A percentile compares a stretch with the other conserved stretches of the same genome.
Conservation (phyloP, 2,329 filamentous ascomycete genomes). For the Periglandula ipomoeae region DNA sequence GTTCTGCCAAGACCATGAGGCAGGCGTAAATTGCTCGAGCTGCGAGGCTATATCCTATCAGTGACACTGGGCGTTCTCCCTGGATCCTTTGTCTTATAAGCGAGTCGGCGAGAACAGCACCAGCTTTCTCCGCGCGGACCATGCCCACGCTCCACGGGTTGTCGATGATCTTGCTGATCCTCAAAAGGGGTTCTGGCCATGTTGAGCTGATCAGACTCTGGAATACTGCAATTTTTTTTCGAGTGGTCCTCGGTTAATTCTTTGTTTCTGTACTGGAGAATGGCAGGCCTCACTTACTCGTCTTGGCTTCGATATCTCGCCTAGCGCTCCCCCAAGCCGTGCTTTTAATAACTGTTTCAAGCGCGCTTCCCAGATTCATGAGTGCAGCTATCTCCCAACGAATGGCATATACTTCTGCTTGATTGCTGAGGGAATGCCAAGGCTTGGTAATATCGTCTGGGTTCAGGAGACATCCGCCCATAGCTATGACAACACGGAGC, state of each 20-base stretch:
- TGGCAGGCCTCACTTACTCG: slow-evolving; percentile 32
- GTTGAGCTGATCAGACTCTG: slow-evolving; percentile 46
- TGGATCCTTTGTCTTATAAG: slow-evolving; percentile 68
- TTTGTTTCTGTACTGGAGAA: background rate
- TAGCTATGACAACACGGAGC: slow-evolving; percentile 71
- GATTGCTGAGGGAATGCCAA: slow-evolving; percentile 66
- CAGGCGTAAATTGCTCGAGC: slow-evolving; percentile 79
- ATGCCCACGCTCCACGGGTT: slow-evolving; percentile 75
- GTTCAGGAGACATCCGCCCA: slow-evolving; percentile 72
- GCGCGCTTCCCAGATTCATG: slow-evolving; percentile 65
- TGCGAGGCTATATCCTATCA: slow-evolving; percentile 76
- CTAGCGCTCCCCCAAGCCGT: slow-evolving; percentile 69
- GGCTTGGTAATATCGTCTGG: slow-evolving; percentile 60
- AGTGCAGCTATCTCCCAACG: slow-evolving; percentile 76
- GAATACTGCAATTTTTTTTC: slow-evolving; percentile 32
- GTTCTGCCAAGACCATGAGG: slow-evolving; percentile 67
- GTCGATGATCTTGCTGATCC: slow-evolving; percentile 66
- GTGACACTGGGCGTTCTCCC: slow-evolving; percentile 69
- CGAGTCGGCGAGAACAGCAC: slow-evolving; percentile 65
- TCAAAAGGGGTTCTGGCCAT: slow-evolving; percentile 56
- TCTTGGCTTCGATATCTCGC: slow-evolving; percentile 35
- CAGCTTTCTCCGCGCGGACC: slow-evolving; percentile 65
- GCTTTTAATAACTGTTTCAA: slow-evolving; percentile 69
- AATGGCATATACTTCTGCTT: slow-evolving; percentile 73
- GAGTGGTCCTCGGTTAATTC: background rate